These are phyloP conservation scores for Microsporum canis DNA, from an alignment of 2,329 filamentous ascomycete species.

Conservation along the genomic window DNA sequence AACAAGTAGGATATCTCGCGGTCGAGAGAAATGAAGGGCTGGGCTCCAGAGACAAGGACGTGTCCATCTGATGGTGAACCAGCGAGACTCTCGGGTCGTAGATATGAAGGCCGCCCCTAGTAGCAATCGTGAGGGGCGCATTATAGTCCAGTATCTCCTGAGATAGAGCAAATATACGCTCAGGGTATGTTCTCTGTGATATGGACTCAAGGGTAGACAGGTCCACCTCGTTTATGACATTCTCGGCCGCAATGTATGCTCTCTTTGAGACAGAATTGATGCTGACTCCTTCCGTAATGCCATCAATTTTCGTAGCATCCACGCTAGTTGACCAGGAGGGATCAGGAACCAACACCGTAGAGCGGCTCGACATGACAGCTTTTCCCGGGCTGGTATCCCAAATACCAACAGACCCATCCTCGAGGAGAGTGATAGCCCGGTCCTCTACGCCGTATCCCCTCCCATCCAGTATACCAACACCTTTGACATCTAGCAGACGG, in stretches of 20 bases:
- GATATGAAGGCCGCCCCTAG: conserved; percentile 67
- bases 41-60: not conserved
- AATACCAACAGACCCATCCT: conserved; percentile 76
- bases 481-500: conserved; percentile 52
- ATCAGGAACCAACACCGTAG: conserved; percentile 48
- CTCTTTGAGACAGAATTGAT: conserved; percentile 56
- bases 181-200: conserved; percentile 61
- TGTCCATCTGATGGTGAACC: not conserved
- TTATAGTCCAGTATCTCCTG: conserved; percentile 46
- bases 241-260: conserved; percentile 71
- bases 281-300: conserved; percentile 68
- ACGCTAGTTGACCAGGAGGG: conserved; percentile 17
- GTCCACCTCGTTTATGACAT: conserved; percentile 69
- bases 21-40: not conserved
- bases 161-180: conserved; percentile 73
- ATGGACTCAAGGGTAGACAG: conserved; percentile 59
- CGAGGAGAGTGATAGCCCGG: conserved; percentile 63
- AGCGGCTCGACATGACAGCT: conserved; percentile 53
- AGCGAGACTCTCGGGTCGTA: conserved; percentile 54
- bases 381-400: conserved; percentile 59
- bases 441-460: conserved; percentile 42
- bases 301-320: conserved; percentile 28
- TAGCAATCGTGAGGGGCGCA: conserved; percentile 72
- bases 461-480: conserved; percentile 56
- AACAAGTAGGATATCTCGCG: conserved; percentile 19